Base-by-base conservation (phyloP, 768 basidiomycete genomes). In the Brasilioporus rufonigricans region DNA sequence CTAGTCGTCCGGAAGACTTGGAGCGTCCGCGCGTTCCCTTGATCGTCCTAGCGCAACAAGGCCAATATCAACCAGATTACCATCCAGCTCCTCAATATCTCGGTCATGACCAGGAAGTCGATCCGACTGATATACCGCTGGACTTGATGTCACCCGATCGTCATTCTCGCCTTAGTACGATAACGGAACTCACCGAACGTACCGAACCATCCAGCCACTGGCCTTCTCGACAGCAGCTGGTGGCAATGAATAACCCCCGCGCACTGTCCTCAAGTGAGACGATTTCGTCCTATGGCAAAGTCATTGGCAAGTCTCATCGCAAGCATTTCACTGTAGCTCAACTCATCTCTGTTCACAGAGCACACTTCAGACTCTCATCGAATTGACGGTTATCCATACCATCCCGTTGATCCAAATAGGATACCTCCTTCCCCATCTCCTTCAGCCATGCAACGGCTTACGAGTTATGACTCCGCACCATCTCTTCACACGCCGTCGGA, bases 381-480 rank as follows among this genome's bases (percentile, higher is more conserved):
- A 27, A 56, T 52, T 2, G 39, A 26, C 31, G 56, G 48, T 26
- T 23, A 62, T 56, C 46, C 48, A 27, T 45, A 39, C 16, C 61
- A 46, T 16, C 63, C 70, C 13, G 46, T 70, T 44, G 79, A 86
- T 67, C 85, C 86, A 27, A 83, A 86, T 57, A 71, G 69, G 12
- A 83, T 85, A 52, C 77, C 80, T 21, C 79, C 83, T 19, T 89
- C 88, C 13, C 87, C 87, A 38, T 83, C 88, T 23, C 74, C 72
- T 2, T 89, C 87, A 21, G 87, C 88, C 18, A 62, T 87, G n/a
- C 75, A 79, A 35, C 74, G 80, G 29, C 73, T 88, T 31, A 83
- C 86, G 13, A 74, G 73, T 32, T 80, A 80, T 48, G 84, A 86
- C 58, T 75, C 77, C 49, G 76, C 81, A 8, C 83, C 83, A 35